Base-by-base conservation (phyloP, 2,329 filamentous ascomycete species). In the Aspergillus udagawae region DNA sequence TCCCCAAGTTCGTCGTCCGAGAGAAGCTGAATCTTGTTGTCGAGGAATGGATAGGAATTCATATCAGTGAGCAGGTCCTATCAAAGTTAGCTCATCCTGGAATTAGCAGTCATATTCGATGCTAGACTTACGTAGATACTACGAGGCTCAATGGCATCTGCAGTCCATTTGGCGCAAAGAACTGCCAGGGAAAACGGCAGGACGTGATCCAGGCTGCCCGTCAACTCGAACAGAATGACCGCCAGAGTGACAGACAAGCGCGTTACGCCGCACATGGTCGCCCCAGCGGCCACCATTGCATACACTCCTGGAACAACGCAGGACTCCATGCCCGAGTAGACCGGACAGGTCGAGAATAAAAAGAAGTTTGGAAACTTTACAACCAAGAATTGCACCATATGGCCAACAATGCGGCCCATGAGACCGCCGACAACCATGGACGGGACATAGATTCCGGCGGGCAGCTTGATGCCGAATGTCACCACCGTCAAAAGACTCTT, bases 251-350 rank as follows among this genome's bases (percentile, higher is more conserved):
- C 91, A 0, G 92, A 96, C 1, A 99, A 77, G 51, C 94, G 85
- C 1, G 94, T 99, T 2, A 97, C 94, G 51, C 94, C 94, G 64
- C 93, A 97, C 94, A 99, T 97, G 32, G 93, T 97, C 1, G 94
- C 92, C 17, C 94, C 94, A 47, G 94, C 94, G 17, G 92, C 93
- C 57, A 97, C 91, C 58, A 99, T 83, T 1, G 92, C 94, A 71
- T 99, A 99, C 0, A 97, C 91, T n/a, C 94, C 94, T 0, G 94
- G 94, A 50, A 95, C 92, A 50, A 99, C 91, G 71, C 94, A 97
- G 1, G 88, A 88, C 57, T 91, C 88, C 32, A 90, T 86, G 42
- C 86, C 80, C 14, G 77, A 84, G 53, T 83, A 81, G 6, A 84
- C 82, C 3, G 87, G 84, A 68, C 94, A 97, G 12, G 82, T 80